These are phyloP conservation scores for Senecio squalidus DNA, from an alignment of 140 eudicot genomes.

Conservation along the genomic window DNA sequence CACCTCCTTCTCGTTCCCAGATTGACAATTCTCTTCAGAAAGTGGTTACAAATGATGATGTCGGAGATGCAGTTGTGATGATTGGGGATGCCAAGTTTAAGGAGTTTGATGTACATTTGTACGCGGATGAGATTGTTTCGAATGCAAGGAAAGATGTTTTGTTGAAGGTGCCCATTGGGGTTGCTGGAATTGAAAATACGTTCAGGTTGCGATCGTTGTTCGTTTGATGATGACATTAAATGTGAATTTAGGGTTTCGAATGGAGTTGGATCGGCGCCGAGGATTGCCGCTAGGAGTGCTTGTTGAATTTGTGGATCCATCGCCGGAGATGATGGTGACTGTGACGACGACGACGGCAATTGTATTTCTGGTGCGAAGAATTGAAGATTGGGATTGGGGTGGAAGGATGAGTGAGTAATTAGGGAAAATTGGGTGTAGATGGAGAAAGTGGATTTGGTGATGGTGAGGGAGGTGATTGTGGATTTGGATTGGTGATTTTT, in stretches of 20 bases:
- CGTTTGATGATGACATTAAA: constrained; percentile 85
- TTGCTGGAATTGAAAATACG: constrained; percentile 60
- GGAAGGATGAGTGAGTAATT: constrained; percentile 7
- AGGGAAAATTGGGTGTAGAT: constrained; percentile 28
- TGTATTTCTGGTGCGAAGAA: too few species aligned
- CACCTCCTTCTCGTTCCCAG: too few species aligned
- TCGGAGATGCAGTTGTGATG: too few species aligned
- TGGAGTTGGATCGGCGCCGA: constrained; percentile 85
- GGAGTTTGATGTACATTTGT: too few species aligned
- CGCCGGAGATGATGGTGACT: constrained; percentile 12
- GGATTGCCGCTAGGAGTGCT: constrained; percentile 71
- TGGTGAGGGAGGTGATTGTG: too few species aligned
- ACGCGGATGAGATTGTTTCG: too few species aligned
- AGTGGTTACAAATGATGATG: too few species aligned
- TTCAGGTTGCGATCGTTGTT: constrained; percentile 90
- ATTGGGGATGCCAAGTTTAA: too few species aligned
- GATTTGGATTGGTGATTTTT: too few species aligned
- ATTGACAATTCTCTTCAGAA: too few species aligned
- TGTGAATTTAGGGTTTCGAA: constrained; percentile 79
- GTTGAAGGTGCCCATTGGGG: too few species aligned
- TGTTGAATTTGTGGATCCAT: constrained; percentile 81
- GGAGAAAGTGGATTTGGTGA: neutral
- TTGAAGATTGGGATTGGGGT: constrained; percentile 27
- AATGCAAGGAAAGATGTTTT: too few species aligned
- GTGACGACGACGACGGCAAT: neutral